These are phyloP conservation scores for Phytophthora citricola DNA, from an alignment of 352 stramenopile genomes.

Conservation along the genomic window DNA sequence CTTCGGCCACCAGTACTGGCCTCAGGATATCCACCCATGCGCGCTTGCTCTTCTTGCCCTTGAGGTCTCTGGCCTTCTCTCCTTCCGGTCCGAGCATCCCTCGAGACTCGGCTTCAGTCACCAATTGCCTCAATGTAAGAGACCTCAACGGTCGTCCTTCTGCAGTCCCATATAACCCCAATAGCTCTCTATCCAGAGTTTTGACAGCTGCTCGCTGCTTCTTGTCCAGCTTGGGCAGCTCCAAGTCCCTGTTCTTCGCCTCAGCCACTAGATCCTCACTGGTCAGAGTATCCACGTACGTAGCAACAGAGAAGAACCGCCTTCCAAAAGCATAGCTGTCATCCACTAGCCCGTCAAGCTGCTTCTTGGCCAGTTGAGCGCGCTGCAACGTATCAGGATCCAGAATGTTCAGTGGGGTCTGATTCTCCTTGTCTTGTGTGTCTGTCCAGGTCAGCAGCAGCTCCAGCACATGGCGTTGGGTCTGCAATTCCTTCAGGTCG, in stretches of 20 bases:
- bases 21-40: slow-evolving; percentile 61
- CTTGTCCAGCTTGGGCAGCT: slow-evolving; percentile 36
- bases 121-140: slow-evolving; percentile 68
- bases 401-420: slow-evolving; percentile 15
- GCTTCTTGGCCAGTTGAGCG: slow-evolving; percentile 51
- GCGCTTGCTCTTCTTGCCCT: slow-evolving; percentile 69
- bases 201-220: slow-evolving; percentile 55
- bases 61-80: slow-evolving; percentile 40
- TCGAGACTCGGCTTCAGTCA: slow-evolving; percentile 57
- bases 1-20: slow-evolving; percentile 31
- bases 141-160: slow-evolving; percentile 57
- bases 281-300: slow-evolving; percentile 59
- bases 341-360: slow-evolving; percentile 45
- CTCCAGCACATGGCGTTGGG: slow-evolving; percentile 53
- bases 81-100: slow-evolving; percentile 40
- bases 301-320: slow-evolving; percentile 61
- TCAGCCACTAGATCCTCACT: slow-evolving; percentile 49
- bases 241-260: slow-evolving; percentile 34
- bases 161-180: slow-evolving; percentile 56
- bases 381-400: slow-evolving; percentile 24
- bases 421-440: slow-evolving; percentile 22
- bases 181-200: slow-evolving; percentile 54
- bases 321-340: slow-evolving; percentile 75
- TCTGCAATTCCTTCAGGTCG: slow-evolving; percentile 37
- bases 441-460: slow-evolving; percentile 44